These are phyloP conservation scores for Tetrapisispora pingtungensis DNA, from an alignment of 805 yeast genomes.

Conservation along the genomic window DNA sequence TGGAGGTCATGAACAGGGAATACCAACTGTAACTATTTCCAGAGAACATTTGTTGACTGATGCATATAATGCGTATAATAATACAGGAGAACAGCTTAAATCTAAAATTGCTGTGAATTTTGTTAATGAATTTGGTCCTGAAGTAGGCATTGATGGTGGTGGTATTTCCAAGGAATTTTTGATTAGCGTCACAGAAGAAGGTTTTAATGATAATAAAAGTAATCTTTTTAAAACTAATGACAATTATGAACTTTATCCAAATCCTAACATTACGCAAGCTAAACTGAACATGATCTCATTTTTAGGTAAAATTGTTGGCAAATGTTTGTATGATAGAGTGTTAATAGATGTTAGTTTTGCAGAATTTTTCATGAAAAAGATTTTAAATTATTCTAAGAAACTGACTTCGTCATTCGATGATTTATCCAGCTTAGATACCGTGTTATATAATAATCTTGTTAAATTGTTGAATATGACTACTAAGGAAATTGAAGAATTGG, in stretches of 20 bases:
- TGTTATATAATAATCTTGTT: slow-evolving; percentile 52
- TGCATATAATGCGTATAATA: slow-evolving; percentile 52
- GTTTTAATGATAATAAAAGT: slow-evolving; percentile 37
- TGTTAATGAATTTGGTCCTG: slow-evolving; percentile 61
- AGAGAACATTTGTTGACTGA: slow-evolving; percentile 67
- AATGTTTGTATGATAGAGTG: slow-evolving; percentile 76
- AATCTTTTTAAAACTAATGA: slow-evolving; percentile 35
- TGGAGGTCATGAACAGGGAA: slow-evolving; percentile 1
- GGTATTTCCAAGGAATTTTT: slow-evolving; percentile 89
- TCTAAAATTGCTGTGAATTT: slow-evolving; percentile 54
- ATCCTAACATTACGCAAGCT: slow-evolving; percentile 15
- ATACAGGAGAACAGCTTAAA: slow-evolving; percentile 48
- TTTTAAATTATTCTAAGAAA: slow-evolving; percentile 36
- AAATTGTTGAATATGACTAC: slow-evolving; percentile 48
- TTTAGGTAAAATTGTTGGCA: slow-evolving; percentile 77
- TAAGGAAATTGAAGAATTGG: slow-evolving; percentile 44
- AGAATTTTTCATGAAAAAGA: slow-evolving; percentile 68
- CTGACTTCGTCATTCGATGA: slow-evolving; percentile 58
- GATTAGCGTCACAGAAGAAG: slow-evolving; percentile 60
- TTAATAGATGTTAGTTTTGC: slow-evolving; percentile 79
- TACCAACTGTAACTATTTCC: slow-evolving; percentile 43
- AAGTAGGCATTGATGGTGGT: slow-evolving; percentile 95
- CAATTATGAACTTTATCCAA: slow-evolving; percentile 62
- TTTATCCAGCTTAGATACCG: slow-evolving; percentile 56
- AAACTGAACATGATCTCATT: slow-evolving; percentile 39